A percentile compares a stretch with the other conserved stretches of the same genome.
Conservation (phyloP, 352 stramenopile species). For the Pythium sp. region DNA sequence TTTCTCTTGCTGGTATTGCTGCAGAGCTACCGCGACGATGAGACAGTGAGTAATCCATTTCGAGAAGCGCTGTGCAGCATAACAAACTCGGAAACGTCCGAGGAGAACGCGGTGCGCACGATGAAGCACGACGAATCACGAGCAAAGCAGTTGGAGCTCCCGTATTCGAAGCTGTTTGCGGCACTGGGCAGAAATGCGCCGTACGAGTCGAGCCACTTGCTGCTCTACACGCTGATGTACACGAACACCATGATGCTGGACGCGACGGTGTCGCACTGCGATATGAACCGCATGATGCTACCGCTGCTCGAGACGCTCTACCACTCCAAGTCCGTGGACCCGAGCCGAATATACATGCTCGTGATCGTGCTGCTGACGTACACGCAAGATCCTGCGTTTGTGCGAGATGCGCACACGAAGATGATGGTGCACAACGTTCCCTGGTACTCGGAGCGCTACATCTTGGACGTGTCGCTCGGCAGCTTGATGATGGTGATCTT, state of each 20-base stretch:
- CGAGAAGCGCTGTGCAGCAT: conserved; percentile 49
- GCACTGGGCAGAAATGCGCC: conserved; percentile 47
- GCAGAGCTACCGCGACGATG: conserved; percentile 61
- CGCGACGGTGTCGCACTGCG: conserved; percentile 36
- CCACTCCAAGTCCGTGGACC: conserved; percentile 54
- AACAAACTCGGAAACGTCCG: conserved; percentile 25
- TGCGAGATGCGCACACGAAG: conserved; percentile 58
- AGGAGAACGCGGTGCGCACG: conserved; percentile 8
- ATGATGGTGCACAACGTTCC: conserved; percentile 54
- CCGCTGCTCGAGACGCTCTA: conserved; percentile 77
- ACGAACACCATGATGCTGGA: conserved; percentile 56
- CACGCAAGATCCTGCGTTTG: conserved; percentile 61
- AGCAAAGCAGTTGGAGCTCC: conserved; percentile 29
- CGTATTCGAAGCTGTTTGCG: conserved; percentile 53
- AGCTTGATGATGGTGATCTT: conserved; percentile 81
- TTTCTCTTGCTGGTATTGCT: conserved; percentile 69
- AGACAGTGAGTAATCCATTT: conserved; percentile 54
- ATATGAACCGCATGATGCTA: conserved; percentile 51
- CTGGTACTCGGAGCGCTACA: conserved; percentile 81
- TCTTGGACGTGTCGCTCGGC: conserved; percentile 69
- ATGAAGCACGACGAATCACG: conserved; percentile 30
- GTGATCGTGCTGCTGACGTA: conserved; percentile 69
- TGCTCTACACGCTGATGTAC: conserved; percentile 77
- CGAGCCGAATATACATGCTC: conserved; percentile 68
- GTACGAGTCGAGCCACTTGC: conserved; percentile 64